Conservation (phyloP, 257 asterid species). For the Solanum tacnaense region DNA sequence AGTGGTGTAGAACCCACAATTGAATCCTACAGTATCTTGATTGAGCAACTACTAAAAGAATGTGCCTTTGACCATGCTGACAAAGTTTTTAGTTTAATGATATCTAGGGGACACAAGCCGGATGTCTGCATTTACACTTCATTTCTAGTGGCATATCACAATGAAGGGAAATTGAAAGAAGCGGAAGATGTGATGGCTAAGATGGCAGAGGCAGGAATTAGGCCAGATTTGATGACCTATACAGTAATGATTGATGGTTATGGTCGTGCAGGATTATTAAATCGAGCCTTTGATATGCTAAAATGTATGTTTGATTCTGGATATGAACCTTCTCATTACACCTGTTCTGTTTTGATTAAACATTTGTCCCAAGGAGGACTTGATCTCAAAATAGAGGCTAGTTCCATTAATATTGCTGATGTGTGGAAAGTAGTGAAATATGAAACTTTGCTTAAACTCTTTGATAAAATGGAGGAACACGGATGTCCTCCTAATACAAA, state of each 20-base stretch:
- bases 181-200: constrained; percentile 49
- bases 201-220: constrained; percentile 41
- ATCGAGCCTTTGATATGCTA: constrained; percentile 39
- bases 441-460: constrained; percentile 38
- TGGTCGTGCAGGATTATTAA: constrained; percentile 50
- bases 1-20: constrained; percentile 41
- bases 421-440: constrained; percentile 62
- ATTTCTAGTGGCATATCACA: constrained; percentile 68
- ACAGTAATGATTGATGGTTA: constrained; percentile 68
- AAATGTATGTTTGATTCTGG: constrained; percentile 52
- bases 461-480: constrained; percentile 47
- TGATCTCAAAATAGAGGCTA: neutral
- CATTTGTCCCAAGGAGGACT: constrained; percentile 35
- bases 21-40: constrained; percentile 47
- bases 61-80: constrained; percentile 47
- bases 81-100: constrained; percentile 34
- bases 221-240: constrained; percentile 53
- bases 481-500: constrained; percentile 37
- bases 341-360: constrained; percentile 53
- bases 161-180: constrained; percentile 56
- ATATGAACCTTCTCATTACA: constrained; percentile 51
- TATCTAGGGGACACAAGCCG: constrained; percentile 41
- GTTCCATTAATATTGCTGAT: constrained; percentile 41
- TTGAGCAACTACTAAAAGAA: constrained; percentile 54
- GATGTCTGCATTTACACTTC: constrained; percentile 69